A percentile compares a stretch with the other conserved stretches of the same genome.
These are phyloP conservation scores for Alectoria sarmentosa DNA, from an alignment of 495 filamentous ascomycete species.

Conservation along the genomic window DNA sequence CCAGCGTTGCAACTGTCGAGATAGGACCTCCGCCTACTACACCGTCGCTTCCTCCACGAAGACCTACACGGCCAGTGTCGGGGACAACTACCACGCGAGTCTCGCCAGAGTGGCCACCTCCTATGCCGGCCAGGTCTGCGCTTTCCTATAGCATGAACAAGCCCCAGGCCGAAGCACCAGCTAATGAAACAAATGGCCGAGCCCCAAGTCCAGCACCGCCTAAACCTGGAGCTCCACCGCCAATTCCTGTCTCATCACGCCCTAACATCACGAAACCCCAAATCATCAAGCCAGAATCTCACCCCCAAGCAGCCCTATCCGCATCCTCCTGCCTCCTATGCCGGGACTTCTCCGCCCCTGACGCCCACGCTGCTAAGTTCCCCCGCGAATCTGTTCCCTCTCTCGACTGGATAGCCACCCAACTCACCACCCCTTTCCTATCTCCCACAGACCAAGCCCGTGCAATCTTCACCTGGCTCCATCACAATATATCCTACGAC, in stretches of 20 bases:
- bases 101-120: constrained; percentile 32
- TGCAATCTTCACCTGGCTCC: constrained; percentile 88
- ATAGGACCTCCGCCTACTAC: constrained; percentile 19
- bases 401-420: constrained; percentile 61
- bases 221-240: constrained; percentile 39
- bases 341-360: constrained; percentile 78
- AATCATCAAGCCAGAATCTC: constrained; percentile 46
- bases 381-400: constrained; percentile 48
- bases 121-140: constrained; percentile 34
- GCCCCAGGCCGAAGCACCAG: not conserved
- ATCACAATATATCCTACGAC: constrained; percentile 90
- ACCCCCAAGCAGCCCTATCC: constrained; percentile 15
- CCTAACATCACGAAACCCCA: constrained; percentile 50
- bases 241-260: constrained; percentile 49
- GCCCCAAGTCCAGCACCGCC: constrained; percentile 14
- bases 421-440: constrained; percentile 71
- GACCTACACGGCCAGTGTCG: constrained; percentile 23
- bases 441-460: constrained; percentile 85
- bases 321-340: constrained; percentile 62
- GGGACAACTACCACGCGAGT: constrained; percentile 27
- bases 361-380: constrained; percentile 69
- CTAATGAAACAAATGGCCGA: constrained; percentile 17
- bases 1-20: constrained; percentile 16
- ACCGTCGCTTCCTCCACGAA: constrained; percentile 30
- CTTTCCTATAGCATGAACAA: constrained; percentile 37